Conservation (phyloP, 2,329 filamentous ascomycete genomes). For the Trichophyton mentagrophytes region DNA sequence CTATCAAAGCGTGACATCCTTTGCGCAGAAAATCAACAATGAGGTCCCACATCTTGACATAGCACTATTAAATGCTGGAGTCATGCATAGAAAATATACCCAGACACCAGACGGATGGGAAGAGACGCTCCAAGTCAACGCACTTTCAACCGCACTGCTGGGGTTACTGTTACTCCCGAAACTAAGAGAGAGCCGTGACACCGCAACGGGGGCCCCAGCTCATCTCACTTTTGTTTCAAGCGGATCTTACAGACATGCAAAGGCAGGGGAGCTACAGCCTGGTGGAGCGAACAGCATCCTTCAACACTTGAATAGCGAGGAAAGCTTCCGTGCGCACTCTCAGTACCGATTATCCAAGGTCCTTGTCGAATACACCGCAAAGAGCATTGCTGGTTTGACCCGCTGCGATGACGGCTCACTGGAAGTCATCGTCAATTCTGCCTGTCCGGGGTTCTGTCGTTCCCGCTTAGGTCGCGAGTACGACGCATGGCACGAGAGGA, state of each 20-base stretch:
- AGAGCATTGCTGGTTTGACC: slow-evolving; percentile 24
- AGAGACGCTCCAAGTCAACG: slow-evolving; percentile 45
- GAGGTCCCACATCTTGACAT: slow-evolving; percentile 33
- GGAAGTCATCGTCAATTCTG: slow-evolving; percentile 33
- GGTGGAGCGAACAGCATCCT: slow-evolving; percentile 19
- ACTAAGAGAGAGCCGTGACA: slow-evolving; percentile 26
- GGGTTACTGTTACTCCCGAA: slow-evolving; percentile 41
- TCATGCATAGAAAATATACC: slow-evolving; percentile 28
- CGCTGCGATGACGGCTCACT: slow-evolving; percentile 24
- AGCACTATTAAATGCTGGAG: slow-evolving; percentile 36
- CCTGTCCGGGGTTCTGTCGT: slow-evolving; percentile 34
- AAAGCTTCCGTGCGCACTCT: slow-evolving; percentile 20
- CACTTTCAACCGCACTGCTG: slow-evolving; percentile 44
- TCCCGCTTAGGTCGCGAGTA: slow-evolving; percentile 33
- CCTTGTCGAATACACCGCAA: slow-evolving; percentile 31
- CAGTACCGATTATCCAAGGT: slow-evolving; percentile 35
- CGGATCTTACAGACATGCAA: slow-evolving; percentile 26
- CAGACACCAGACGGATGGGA: slow-evolving; percentile 37
- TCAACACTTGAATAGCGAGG: slow-evolving; percentile 22
- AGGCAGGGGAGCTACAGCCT: slow-evolving; percentile 17
- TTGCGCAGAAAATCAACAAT: slow-evolving; percentile 27
- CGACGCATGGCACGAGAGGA: slow-evolving; percentile 24
- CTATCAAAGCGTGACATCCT: slow-evolving; percentile 34
- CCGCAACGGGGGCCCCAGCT: slow-evolving; percentile 17
- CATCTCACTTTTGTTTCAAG: slow-evolving; percentile 37